Base-by-base conservation (phyloP, 306 rosid species). In the Alnus rubra region DNA sequence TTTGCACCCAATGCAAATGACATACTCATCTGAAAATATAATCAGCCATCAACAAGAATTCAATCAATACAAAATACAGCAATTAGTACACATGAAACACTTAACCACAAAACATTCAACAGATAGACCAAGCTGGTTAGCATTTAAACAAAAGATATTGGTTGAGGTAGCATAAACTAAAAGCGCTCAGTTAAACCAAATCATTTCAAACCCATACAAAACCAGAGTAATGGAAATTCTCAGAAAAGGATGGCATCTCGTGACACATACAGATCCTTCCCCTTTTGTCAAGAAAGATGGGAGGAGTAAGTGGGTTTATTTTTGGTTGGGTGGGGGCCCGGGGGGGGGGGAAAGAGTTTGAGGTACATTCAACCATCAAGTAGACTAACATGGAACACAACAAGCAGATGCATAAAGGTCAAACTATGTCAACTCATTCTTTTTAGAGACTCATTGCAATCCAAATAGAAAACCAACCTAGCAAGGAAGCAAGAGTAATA, bases 1-100 rank as follows among this genome's bases (percentile, higher is more conserved):
- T 83, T 94, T 94, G 89, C 97, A 94, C 75, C 98, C 98, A 63
- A 94, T 39, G 82, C 97, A 92, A 78, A 92, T 94, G 67, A 92
- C 97, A 80, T 94, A 94, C 67, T 95, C 98, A 80, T 92, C 98
- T 92, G 89, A 80, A 71, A 52, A 81, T 67, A 79, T 60, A 5
- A 74, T 64, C 30, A 72, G 18, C 30, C 2, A 60, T 69, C 18
- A 74, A 53, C 2, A 47, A 76, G 74, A 47, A 51, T 62, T 15
- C 48, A 30, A 53, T 14, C 70, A 15, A 16, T 49, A 52, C 70
- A 74, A 7, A 74, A 64, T 16, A 74, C 12, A 56, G 35, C 47
- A 31, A 28, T 30, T 45, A 63, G 31, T 52, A 33, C 74, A 48
- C 30, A 71, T 11, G 56, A 63, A 18, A 1, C 74, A 63, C 18